A percentile compares a stretch with the other conserved stretches of the same genome.
These are phyloP conservation scores for Cucurbitaria berberidis DNA, from an alignment of 2,329 filamentous ascomycete genomes.

Conservation along the genomic window DNA sequence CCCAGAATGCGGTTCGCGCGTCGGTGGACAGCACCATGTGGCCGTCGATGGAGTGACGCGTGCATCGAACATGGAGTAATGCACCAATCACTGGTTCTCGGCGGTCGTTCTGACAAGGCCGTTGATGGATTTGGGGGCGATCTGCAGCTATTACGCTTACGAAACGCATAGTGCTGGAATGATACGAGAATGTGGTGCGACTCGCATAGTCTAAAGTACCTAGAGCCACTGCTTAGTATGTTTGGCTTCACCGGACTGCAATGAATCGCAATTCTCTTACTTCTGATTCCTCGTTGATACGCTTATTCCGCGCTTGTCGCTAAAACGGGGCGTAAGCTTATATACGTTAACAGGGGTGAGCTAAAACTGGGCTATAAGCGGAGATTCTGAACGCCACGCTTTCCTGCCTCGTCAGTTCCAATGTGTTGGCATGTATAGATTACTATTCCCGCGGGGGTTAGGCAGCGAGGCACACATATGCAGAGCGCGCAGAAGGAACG, in stretches of 20 bases:
- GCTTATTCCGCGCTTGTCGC: not conserved
- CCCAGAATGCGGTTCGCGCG: slow-evolving; percentile 64
- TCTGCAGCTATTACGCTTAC: not conserved
- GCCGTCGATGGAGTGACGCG: slow-evolving; percentile 59
- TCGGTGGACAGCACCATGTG: slow-evolving; percentile 63
- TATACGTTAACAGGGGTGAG: not conserved
- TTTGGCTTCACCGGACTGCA: not conserved
- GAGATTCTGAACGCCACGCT: not conserved
- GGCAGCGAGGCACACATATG: not conserved
- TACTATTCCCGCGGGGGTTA: not conserved
- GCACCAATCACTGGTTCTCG: no score
- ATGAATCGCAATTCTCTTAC: not conserved
- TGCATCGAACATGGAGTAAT: slow-evolving; percentile 58
- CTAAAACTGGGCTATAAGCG: not conserved
- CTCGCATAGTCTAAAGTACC: no score
- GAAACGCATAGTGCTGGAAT: not conserved
- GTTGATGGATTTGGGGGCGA: not conserved
- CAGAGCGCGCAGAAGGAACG: not conserved
- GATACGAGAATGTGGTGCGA: no score
- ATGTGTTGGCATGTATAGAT: not conserved
- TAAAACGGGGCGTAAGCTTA: not conserved
- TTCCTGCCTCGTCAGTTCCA: not conserved
- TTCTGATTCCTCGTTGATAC: not conserved
- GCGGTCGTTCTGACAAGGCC: no score
- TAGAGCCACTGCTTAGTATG: not conserved